Evolutionary conservation across 2,329 filamentous ascomycete genomes (phyloP).

Genomic region (Fusarium setosum): DNA sequence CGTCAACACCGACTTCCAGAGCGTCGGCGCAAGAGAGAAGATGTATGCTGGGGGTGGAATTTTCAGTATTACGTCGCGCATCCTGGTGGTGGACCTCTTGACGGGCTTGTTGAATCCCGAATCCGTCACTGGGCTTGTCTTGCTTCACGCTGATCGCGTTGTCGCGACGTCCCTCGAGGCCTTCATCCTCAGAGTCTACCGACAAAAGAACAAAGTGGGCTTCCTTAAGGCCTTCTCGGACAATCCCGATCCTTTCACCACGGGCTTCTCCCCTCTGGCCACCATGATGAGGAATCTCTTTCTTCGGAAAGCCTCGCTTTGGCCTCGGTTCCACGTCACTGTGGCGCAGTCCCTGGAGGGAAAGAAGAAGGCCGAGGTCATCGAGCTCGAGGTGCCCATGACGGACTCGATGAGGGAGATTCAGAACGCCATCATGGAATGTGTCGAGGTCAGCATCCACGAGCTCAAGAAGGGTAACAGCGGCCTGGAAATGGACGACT

Average conservation of each 20-base stretch:
- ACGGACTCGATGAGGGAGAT: constrained; percentile 93
- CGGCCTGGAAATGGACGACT: constrained; percentile 94
- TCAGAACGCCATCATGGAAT: constrained; percentile 94
- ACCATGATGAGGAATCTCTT: constrained; percentile 93
- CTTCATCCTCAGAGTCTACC: constrained; percentile 93
- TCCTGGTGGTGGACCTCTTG: constrained; percentile 92
- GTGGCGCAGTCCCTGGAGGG: constrained; percentile 92
- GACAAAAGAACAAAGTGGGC: constrained; percentile 92
- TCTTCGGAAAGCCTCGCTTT: constrained; percentile 86
- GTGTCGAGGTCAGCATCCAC: constrained; percentile 92
- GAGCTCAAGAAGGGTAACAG: constrained; percentile 93
- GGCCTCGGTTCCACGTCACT: constrained; percentile 92
- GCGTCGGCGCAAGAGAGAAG: constrained; percentile 86
- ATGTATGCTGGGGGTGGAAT: constrained; percentile 91
- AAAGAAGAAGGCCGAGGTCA: constrained; percentile 93
- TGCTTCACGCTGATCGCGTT: constrained; percentile 89
- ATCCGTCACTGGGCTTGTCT: constrained; percentile 86
- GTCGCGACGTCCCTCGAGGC: constrained; percentile 90
- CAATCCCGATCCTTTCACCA: constrained; percentile 88
- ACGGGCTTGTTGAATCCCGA: constrained; percentile 85
- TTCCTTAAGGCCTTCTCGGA: constrained; percentile 98
- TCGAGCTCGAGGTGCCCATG: constrained; percentile 97
- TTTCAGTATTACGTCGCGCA: constrained; percentile 95
- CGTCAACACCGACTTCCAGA: constrained; percentile 95
- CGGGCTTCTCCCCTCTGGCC: constrained; percentile 86